Evolutionary conservation across 495 filamentous ascomycete species (phyloP).

Genomic region (Rostrohypoxylon terebratum): DNA sequence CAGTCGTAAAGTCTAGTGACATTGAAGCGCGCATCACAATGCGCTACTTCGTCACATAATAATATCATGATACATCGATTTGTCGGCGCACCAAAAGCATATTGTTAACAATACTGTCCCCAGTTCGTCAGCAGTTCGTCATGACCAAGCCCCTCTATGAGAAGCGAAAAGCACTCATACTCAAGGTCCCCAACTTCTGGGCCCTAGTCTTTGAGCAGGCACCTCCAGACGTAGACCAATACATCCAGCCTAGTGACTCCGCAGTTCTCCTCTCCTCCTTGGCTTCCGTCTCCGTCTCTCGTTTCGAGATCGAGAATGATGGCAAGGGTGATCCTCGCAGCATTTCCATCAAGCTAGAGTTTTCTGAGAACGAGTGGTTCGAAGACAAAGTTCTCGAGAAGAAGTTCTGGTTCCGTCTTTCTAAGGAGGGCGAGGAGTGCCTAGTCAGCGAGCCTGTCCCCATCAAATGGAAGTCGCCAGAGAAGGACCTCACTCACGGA

Average conservation of each 20-base stretch:
- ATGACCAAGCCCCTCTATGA: constrained; percentile 72
- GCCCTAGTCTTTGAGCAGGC: constrained; percentile 85
- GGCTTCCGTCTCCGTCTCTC: constrained; percentile 71
- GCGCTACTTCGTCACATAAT: not conserved
- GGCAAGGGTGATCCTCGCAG: constrained; percentile 72
- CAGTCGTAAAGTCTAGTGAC: not conserved
- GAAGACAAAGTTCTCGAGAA: constrained; percentile 81
- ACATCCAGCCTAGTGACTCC: constrained; percentile 82
- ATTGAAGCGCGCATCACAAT: not conserved
- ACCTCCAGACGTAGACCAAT: constrained; percentile 83
- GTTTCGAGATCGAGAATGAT: constrained; percentile 77
- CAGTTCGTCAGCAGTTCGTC: constrained; percentile 68
- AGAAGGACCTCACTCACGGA: constrained; percentile 82
- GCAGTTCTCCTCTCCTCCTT: constrained; percentile 72
- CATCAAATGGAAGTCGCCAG: constrained; percentile 85
- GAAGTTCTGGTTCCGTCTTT: constrained; percentile 84
- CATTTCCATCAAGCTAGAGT: constrained; percentile 70
- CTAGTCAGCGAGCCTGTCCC: constrained; percentile 86
- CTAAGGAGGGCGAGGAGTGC: constrained; percentile 73
- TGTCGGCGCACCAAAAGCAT: not conserved
- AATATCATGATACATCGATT: not conserved
- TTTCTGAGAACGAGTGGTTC: constrained; percentile 78
- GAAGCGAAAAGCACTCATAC: constrained; percentile 74
- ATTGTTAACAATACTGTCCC: constrained; percentile 28
- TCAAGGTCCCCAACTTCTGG: constrained; percentile 87